Conservation (phyloP, 768 basidiomycete genomes). For the Termitomyces eurrhizus region DNA sequence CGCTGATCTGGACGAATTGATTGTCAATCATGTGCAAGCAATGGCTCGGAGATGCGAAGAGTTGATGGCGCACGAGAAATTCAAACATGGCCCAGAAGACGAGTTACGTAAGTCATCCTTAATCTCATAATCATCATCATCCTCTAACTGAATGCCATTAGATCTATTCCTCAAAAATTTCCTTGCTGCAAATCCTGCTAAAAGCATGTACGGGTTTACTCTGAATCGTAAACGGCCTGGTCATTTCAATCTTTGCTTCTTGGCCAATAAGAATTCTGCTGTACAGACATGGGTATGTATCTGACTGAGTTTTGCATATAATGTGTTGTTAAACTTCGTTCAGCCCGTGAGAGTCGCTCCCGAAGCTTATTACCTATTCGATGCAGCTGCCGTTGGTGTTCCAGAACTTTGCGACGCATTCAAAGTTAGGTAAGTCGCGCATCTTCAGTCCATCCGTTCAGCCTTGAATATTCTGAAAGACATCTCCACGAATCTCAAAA, state of each 20-base stretch:
- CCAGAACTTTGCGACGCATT: conserved; percentile 95
- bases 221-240: conserved; percentile 87
- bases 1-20: conserved; percentile 92
- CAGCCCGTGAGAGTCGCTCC: conserved; percentile 86
- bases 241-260: conserved; percentile 90
- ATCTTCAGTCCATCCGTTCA: background rate
- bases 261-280: conserved; percentile 85
- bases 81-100: conserved; percentile 82
- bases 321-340: conserved; percentile 8
- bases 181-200: conserved; percentile 88
- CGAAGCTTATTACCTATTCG: conserved; percentile 86
- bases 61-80: conserved; percentile 93
- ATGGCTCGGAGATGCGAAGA: conserved; percentile 93
- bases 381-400: conserved; percentile 86
- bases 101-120: conserved; percentile 73
- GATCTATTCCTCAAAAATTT: conserved; percentile 88
- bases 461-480: conserved; percentile 30
- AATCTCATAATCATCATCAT: background rate
- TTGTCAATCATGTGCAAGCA: conserved; percentile 94
- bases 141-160: conserved; percentile 26
- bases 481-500: conserved; percentile 79
- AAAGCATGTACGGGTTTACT: conserved; percentile 95
- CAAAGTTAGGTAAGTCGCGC: conserved; percentile 67
- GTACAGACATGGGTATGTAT: conserved; percentile 86
- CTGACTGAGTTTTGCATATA: background rate